Conservation (phyloP, 2,329 filamentous ascomycete species). For the Trichophyton equinum region DNA sequence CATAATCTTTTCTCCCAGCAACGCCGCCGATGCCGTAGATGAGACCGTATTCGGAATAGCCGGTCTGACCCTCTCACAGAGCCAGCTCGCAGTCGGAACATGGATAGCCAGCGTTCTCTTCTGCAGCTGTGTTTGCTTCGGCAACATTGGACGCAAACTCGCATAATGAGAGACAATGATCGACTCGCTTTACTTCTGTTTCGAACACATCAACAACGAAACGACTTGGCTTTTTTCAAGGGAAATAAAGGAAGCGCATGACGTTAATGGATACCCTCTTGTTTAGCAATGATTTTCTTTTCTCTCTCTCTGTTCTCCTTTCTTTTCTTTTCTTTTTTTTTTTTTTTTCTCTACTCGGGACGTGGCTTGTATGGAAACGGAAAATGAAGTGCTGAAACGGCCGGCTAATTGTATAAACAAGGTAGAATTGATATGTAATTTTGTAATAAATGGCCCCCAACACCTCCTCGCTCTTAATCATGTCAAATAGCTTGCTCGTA, state of each 20-base stretch:
- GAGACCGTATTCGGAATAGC: slow-evolving; percentile 25
- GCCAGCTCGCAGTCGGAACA: slow-evolving; percentile 47
- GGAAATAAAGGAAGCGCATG: background rate
- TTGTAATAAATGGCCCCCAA: background rate
- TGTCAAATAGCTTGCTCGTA: background rate
- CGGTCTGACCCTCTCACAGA: slow-evolving; percentile 35
- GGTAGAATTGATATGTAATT: background rate
- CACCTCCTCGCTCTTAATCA: background rate
- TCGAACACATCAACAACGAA: background rate
- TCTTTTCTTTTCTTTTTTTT: background rate
- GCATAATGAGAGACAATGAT: background rate
- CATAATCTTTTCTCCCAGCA: slow-evolving; percentile 58
- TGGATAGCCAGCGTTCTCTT: slow-evolving; percentile 93
- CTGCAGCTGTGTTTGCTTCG: slow-evolving; percentile 90
- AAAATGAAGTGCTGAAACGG: background rate
- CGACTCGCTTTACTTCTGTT: background rate
- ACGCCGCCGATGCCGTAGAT: slow-evolving; percentile 21
- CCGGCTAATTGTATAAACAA: background rate
- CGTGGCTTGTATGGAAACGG: background rate
- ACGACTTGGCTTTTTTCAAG: background rate
- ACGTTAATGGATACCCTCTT: background rate
- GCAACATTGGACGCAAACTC: slow-evolving; percentile 77
- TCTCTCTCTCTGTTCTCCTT: background rate
- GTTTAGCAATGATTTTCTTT: background rate
- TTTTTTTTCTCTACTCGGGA: background rate